Evolutionary conservation across 768 basidiomycete species (phyloP), one percentile per base, ranked within the genome.

Genomic region (Leccinum boreale): DNA sequence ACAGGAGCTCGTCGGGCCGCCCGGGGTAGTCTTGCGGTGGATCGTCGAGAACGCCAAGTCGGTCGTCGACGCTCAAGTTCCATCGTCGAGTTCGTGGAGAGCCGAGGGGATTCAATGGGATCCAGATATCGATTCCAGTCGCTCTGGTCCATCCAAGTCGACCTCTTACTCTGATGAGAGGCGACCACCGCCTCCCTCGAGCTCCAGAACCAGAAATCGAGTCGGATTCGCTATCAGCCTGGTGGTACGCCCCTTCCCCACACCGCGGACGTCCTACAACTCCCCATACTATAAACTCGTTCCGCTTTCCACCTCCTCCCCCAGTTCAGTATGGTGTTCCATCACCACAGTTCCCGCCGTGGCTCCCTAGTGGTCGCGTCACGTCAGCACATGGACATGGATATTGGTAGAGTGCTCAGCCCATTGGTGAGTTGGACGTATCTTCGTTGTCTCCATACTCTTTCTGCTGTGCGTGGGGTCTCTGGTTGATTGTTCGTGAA

Each of bases 1-100:
- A 1, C 58, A 63, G 44, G 63, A 65, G 23, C 61, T 70, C 10
- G 67, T 70, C n/a, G 69, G 69, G 6, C 56, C 60, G 12, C 56
- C 61, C 33, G 68, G 68, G 3, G 19, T 62, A 7, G 50, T 3
- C 33, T 51, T 61, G 48, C 59, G 55, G 28, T 58, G 50, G 36
- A n/a, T 50, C 10, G 28, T 51, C 46, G 28, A 49, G 54, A 19
- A 36, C 17, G 36, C 17, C 49, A 51, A 42, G 33, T 55, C 50
- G 8, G 45, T 11, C 21, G 12, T 45, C 17, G 17, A 17, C 17
- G 28, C 21, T 29, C 52, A 12, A 19, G 26, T 3, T 5, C 12
- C 36, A n/a, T 47, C 36, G 12, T 45, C 42, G 36, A 23, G 28
- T 10, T 50, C 39, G 14, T 31, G 39, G 5, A 36, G 29, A 15